Base-by-base conservation (phyloP, 2,329 filamentous ascomycete species). In the Westerdykella ornata region DNA sequence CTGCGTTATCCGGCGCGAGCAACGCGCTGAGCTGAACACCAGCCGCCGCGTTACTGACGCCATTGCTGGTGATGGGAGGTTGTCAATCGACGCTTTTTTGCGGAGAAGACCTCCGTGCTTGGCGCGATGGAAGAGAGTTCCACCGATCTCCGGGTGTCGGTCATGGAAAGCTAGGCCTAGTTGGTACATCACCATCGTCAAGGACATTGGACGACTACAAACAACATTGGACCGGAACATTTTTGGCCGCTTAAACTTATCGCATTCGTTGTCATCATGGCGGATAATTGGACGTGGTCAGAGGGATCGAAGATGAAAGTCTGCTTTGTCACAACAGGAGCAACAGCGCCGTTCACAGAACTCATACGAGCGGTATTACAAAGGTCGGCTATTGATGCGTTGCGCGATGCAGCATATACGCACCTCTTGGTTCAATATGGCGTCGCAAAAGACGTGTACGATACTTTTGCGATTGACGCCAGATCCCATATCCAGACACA, bases 261-360 rank as follows among this genome's bases (percentile, higher is more conserved):
- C 34, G 17, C 13, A 35, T 17, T 20, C 19, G 18, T 16, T 30
- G 22, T 18, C 14, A 43, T 5, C 31, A 56, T 57, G 53, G 39
- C 53, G 6, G 40, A 48, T 22, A 39, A 19, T 5, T 59, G 50
- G 53, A 54, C 46, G 11, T 54, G 50, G 52, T 49, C 47, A 9
- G 8, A 49, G 31, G 39, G 39, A 16, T 53, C 33, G 17, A 22
- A 34, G 12, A 37, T 33, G 33, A 73, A 71, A 48, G 70, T 70
- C 39, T 92, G 86, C 62, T 85, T 98, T 51, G 83, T 96, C 41
- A 97, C 92, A 0, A 84, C 95, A 20, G 92, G 92, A 42, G 90
- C 92, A 5, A 98, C 90, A 0, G 88, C 89, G 13, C 78, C 84
- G 15, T 98, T 98, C 67, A 73, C 76, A 39, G 66, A 73, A 5